Conservation (phyloP, 73 alveolate genomes). For the Tetrahymena thermophila region DNA sequence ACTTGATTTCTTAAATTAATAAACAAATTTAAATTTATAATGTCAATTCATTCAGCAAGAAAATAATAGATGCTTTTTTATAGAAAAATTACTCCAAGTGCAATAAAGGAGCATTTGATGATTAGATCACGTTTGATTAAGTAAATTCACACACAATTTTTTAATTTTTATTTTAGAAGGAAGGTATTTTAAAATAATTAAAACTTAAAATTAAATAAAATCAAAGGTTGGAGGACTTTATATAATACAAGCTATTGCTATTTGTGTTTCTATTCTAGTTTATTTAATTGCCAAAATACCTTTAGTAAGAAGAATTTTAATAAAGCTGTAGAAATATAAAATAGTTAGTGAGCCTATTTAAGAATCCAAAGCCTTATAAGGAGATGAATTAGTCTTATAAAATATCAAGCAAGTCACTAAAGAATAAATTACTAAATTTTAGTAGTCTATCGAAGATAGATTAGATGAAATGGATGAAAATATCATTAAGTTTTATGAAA, state of each 20-base stretch:
- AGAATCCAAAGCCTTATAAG: background rate
- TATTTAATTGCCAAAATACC: background rate
- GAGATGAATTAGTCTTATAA: background rate
- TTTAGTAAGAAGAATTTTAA: background rate
- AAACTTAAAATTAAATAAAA: background rate
- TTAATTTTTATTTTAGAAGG: too few species aligned
- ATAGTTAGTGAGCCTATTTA: background rate
- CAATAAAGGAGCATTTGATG: background rate
- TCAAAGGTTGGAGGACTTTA: background rate
- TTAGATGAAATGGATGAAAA: constrained; percentile 1
- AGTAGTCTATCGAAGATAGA: background rate
- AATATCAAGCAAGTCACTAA: background rate
- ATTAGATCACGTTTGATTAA: background rate
- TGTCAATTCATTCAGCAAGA: background rate
- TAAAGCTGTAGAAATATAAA: background rate
- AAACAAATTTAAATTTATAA: background rate
- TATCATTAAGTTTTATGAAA: background rate
- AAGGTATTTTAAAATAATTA: too few species aligned
- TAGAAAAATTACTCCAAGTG: background rate
- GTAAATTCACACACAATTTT: too few species aligned
- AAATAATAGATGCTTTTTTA: background rate
- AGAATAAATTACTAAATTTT: background rate
- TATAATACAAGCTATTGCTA: background rate
- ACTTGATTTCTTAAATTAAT: background rate
- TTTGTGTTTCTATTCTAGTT: background rate